phyloP scores from a whole-genome alignment of 129 eudicot species.

The Arctium minus region DNA sequence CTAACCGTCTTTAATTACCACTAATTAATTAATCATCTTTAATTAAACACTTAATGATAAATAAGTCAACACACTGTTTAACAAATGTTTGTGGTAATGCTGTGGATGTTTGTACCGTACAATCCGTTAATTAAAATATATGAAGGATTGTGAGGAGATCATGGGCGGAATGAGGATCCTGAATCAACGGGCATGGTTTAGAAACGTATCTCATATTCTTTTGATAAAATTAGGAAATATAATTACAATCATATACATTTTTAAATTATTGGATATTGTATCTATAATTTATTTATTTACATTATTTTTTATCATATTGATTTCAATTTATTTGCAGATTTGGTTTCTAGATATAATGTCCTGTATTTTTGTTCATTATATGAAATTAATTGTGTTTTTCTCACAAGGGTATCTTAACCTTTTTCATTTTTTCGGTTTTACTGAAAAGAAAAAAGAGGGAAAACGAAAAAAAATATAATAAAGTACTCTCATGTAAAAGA shows the following conservation, averaged over 20 bases:
- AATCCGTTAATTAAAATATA: not conserved
- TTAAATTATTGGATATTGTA: not conserved
- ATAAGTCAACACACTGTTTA: slow-evolving; percentile 25
- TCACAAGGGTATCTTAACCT: no score
- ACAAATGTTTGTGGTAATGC: not conserved
- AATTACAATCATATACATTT: not conserved
- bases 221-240: not conserved
- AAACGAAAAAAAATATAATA: no score
- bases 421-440: no score
- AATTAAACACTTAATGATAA: slow-evolving; percentile 1
- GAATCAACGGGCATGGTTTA: slow-evolving; percentile 15
- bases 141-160: slow-evolving; percentile 16
- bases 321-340: not conserved
- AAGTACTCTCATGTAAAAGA: no score
- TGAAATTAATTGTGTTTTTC: not conserved
- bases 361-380: not conserved
- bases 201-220: not conserved
- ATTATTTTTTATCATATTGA: no score
- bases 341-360: not conserved
- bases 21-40: not conserved
- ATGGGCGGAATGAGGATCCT: slow-evolving; percentile 25
- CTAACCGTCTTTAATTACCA: slow-evolving; percentile 5
- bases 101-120: slow-evolving; percentile 40
- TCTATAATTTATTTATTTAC: no score
- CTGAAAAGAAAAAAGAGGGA: no score